Evolutionary conservation across 2,329 filamentous ascomycete genomes (phyloP).

Genomic region (Stagonosporopsis chrysanthemi): DNA sequence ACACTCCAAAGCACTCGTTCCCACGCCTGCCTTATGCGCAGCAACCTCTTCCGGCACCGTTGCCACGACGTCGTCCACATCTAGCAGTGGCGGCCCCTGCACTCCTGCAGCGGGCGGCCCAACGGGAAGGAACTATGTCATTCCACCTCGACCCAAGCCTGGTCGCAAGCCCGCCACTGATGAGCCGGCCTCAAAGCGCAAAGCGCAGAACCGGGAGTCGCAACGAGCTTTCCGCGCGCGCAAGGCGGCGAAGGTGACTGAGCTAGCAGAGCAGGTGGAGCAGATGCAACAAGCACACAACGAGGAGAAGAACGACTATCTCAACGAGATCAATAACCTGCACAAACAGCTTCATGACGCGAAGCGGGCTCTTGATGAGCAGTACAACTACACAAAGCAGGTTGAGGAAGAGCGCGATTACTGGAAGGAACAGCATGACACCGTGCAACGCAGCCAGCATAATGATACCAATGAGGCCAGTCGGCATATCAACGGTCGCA

Average conservation of each 20-base stretch:
- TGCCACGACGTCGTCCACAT: constrained; percentile 35
- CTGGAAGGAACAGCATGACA: constrained; percentile 23
- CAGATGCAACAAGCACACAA: constrained; percentile 21
- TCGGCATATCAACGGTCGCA: constrained; percentile 17
- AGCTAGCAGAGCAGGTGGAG: constrained; percentile 57
- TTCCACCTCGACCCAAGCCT: constrained; percentile 64
- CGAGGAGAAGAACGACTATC: constrained; percentile 21
- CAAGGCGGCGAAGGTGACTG: constrained; percentile 82
- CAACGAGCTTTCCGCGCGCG: constrained; percentile 91
- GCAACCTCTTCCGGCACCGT: constrained; percentile 22
- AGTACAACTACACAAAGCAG: constrained; percentile 9
- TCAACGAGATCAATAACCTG: constrained; percentile 18
- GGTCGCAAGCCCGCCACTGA: constrained; percentile 94
- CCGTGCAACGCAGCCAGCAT: constrained; percentile 12
- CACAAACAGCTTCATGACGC: constrained; percentile 16
- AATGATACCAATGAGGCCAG: constrained; percentile 10
- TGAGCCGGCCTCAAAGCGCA: constrained; percentile 89
- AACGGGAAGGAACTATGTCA: constrained; percentile 45
- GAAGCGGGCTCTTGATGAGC: constrained; percentile 7
- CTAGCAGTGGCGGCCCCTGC: constrained; percentile 34
- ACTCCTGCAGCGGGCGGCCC: constrained; percentile 47
- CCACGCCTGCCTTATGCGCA: constrained; percentile 17
- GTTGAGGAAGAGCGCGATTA: constrained; percentile 24
- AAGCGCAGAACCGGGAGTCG: constrained; percentile 91
- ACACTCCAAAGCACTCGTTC: constrained; percentile 16